A percentile compares a stretch with the other conserved stretches of the same genome.
Evolutionary conservation across 306 rosid species (phyloP).

Genomic region (Cucumis hystrix): DNA sequence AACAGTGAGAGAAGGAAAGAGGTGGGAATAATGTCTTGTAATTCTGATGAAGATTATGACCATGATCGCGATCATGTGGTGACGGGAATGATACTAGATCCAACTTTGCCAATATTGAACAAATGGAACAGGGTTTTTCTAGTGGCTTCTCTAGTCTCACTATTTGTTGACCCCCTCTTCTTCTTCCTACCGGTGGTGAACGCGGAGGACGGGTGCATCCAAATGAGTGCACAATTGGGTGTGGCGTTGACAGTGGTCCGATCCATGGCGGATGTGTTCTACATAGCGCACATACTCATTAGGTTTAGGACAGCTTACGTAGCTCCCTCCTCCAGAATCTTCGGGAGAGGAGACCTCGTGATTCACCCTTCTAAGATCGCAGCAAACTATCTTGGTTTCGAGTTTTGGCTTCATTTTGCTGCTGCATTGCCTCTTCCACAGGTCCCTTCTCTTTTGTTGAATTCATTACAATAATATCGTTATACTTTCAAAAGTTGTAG

Average conservation of each 20-base stretch:
- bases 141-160: neutral
- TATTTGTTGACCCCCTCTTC: neutral
- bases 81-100: neutral
- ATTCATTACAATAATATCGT: too few species aligned
- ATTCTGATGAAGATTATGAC: neutral
- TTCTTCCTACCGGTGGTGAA: neutral
- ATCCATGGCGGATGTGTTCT: neutral
- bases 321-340: neutral
- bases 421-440: slow-evolving; percentile 58
- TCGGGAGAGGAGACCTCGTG: neutral
- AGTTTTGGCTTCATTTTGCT: slow-evolving; percentile 42
- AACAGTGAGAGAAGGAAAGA: neutral
- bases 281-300: neutral
- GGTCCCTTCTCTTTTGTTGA: slow-evolving; percentile 12
- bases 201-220: neutral
- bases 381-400: slow-evolving; percentile 26
- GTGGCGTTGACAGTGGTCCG: neutral
- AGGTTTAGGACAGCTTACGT: neutral
- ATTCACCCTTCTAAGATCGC: slow-evolving; percentile 41
- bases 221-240: neutral
- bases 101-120: neutral
- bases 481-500: too few species aligned
- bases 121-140: neutral
- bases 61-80: neutral
- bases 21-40: neutral